Evolutionary conservation across 352 stramenopile genomes (phyloP).

Genomic region (Globisporangium viniferum): DNA sequence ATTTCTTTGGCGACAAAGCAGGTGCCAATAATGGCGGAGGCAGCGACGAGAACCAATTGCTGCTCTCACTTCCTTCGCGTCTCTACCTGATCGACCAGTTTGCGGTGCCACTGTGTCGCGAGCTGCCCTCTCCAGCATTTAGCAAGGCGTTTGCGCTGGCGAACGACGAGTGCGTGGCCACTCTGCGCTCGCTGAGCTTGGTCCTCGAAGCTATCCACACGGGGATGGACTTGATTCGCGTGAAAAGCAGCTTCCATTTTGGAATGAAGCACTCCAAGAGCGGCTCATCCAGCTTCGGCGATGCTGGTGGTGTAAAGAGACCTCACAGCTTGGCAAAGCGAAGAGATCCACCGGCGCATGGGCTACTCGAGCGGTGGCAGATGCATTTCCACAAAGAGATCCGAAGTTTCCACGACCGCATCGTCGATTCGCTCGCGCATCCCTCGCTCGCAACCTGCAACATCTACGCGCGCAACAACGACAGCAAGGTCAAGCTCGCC

Average conservation of each 20-base stretch:
- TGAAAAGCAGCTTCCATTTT: conserved; percentile 28
- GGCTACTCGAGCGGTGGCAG: conserved; percentile 31
- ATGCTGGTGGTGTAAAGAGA: not conserved
- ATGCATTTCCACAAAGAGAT: conserved; percentile 28
- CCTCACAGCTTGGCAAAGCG: not conserved
- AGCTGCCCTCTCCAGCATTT: conserved; percentile 8
- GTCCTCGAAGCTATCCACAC: conserved; percentile 25
- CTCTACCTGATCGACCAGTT: conserved; percentile 21
- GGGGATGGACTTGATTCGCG: conserved; percentile 22
- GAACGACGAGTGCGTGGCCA: conserved; percentile 22
- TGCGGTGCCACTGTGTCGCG: conserved; percentile 15
- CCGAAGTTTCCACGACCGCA: conserved; percentile 12
- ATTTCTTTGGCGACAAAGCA: not conserved
- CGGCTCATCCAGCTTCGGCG: not conserved
- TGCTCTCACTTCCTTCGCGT: conserved; percentile 35
- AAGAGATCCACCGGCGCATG: not conserved
- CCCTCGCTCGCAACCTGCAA: conserved; percentile 4
- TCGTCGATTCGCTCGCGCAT: conserved; percentile 5
- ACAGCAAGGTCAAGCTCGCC: conserved; percentile 12
- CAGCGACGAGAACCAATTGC: conserved; percentile 15
- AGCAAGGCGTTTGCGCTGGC: not conserved
- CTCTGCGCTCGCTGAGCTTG: conserved; percentile 18
- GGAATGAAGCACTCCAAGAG: conserved; percentile 8
- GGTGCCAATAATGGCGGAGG: not conserved
- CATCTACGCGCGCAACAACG: conserved; percentile 12